Evolutionary conservation across 495 filamentous ascomycete genomes (phyloP).

Genomic region (Neurospora intermedia): DNA sequence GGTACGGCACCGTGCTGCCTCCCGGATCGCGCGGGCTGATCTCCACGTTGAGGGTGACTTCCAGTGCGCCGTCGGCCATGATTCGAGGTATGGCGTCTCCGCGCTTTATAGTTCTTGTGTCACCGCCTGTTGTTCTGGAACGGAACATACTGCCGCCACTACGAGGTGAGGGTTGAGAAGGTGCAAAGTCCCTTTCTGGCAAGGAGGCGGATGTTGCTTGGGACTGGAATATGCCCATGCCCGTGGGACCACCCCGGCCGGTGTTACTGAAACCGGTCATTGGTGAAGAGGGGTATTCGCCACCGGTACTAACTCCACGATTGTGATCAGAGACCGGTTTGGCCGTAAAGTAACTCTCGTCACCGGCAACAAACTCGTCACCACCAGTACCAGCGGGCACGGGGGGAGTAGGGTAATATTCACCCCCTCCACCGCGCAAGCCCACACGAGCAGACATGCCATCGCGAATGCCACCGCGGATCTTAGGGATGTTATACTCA

Average conservation of each 20-base stretch:
- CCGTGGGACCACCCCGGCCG: not conserved
- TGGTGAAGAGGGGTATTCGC: constrained; percentile 1
- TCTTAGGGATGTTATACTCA: constrained; percentile 1
- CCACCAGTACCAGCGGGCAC: not conserved
- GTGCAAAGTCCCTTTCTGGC: constrained; percentile 10
- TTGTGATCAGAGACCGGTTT: constrained; percentile 16
- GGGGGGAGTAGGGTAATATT: constrained; percentile 6
- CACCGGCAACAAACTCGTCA: constrained; percentile 29
- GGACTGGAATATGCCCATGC: constrained; percentile 6
- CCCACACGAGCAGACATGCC: constrained; percentile 11
- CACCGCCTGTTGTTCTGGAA: constrained; percentile 61
- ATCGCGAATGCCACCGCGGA: not conserved
- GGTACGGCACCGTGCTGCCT: constrained; percentile 81
- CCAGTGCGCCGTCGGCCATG: constrained; percentile 58
- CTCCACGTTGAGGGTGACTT: constrained; percentile 79
- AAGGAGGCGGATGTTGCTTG: not conserved
- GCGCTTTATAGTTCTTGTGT: constrained; percentile 45
- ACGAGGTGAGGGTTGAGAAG: not conserved
- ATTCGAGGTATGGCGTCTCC: constrained; percentile 2
- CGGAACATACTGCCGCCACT: constrained; percentile 37
- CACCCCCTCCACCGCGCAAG: constrained; percentile 25
- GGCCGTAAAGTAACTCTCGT: constrained; percentile 34
- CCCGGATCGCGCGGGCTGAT: constrained; percentile 72
- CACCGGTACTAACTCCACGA: not conserved
- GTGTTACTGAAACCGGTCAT: constrained; percentile 7